Percentiles rank a stretch among this genome's conserved stretches.
Evolutionary conservation across 2,329 filamentous ascomycete species (phyloP).

Genomic region (Talaromyces sp.): DNA sequence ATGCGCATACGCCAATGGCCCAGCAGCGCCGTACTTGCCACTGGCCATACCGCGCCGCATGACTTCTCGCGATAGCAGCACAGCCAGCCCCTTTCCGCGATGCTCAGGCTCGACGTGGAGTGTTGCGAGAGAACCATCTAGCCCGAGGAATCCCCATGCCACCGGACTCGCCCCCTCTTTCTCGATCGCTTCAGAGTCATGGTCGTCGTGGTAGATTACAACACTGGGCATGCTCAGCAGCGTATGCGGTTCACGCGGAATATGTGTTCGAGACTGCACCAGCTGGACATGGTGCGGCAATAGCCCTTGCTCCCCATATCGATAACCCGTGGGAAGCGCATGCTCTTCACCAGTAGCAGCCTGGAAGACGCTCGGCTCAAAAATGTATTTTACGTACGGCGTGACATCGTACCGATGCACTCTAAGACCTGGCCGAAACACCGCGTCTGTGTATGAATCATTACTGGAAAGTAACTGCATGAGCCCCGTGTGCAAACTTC

Average conservation of each 20-base stretch:
- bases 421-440: conserved; percentile 17
- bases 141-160: conserved; percentile 35
- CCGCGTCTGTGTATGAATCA: conserved; percentile 11
- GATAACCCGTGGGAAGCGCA: conserved; percentile 25
- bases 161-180: conserved; percentile 19
- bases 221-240: conserved; percentile 27
- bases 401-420: conserved; percentile 24
- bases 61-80: conserved; percentile 24
- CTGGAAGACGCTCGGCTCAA: conserved; percentile 17
- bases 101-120: conserved; percentile 38
- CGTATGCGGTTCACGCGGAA: conserved; percentile 29
- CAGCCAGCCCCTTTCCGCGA: conserved; percentile 32
- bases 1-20: conserved; percentile 26
- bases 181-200: conserved; percentile 4
- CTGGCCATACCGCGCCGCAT: conserved; percentile 24
- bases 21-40: conserved; percentile 6
- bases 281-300: conserved; percentile 27
- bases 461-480: conserved; percentile 20
- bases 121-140: conserved; percentile 32
- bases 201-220: conserved; percentile 24
- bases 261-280: conserved; percentile 33
- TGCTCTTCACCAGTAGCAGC: not conserved
- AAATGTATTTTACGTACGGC: conserved; percentile 34
- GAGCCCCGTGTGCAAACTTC: conserved; percentile 30
- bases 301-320: conserved; percentile 25